A percentile compares a stretch with the other conserved stretches of the same genome.
These are phyloP conservation scores for Tetrapisispora iriomotensis DNA, from an alignment of 805 yeast genomes.

Conservation along the genomic window DNA sequence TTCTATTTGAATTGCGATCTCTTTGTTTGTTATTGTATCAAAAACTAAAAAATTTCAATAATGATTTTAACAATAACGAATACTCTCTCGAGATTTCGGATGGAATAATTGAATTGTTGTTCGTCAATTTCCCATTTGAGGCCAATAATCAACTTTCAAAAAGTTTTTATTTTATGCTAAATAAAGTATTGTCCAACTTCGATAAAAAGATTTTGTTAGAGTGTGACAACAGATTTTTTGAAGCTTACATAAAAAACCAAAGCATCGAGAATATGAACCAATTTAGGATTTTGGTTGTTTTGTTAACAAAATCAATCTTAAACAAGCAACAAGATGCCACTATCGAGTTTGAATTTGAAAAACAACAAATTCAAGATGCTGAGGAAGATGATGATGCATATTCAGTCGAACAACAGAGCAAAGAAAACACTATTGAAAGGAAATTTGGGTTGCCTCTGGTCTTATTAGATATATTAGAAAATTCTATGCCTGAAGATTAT, in stretches of 20 bases:
- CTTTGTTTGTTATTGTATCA: constrained; percentile 37
- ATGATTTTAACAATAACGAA: constrained; percentile 30
- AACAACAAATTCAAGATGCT: constrained; percentile 27
- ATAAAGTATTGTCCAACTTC: constrained; percentile 24
- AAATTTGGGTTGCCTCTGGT: constrained; percentile 23
- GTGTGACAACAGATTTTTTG: constrained; percentile 31
- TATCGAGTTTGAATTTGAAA: constrained; percentile 49
- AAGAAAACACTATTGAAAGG: not conserved
- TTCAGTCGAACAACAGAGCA: constrained; percentile 4
- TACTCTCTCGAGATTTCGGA: constrained; percentile 30
- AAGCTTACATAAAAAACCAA: constrained; percentile 17
- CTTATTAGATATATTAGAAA: constrained; percentile 31
- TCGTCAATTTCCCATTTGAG: constrained; percentile 21
- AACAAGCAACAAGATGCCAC: constrained; percentile 48
- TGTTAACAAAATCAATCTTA: constrained; percentile 35
- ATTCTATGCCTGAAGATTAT: constrained; percentile 29
- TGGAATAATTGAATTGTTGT: constrained; percentile 36
- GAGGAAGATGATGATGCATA: constrained; percentile 10
- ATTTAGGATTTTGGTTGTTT: constrained; percentile 36
- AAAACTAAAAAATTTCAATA: constrained; percentile 20
- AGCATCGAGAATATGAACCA: constrained; percentile 21
- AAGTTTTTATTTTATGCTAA: constrained; percentile 31
- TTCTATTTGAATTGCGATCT: constrained; percentile 35
- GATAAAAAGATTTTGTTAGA: constrained; percentile 27
- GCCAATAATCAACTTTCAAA: constrained; percentile 25